Evolutionary conservation across 176 grass and related monocot species (phyloP), one percentile per base, ranked within the genome.

Genomic region (Zoysia pacifica): DNA sequence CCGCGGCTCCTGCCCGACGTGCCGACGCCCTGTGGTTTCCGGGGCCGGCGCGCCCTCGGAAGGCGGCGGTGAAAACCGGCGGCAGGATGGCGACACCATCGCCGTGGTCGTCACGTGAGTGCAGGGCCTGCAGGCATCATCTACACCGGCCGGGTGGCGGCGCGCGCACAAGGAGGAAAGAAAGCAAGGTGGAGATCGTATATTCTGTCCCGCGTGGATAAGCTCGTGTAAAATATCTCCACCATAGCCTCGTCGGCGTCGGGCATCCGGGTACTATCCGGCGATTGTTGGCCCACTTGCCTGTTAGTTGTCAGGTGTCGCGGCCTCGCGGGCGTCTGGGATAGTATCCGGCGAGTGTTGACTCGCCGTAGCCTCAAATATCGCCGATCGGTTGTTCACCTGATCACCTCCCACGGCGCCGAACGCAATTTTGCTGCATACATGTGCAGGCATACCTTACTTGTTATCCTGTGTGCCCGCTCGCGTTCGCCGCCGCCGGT

Each of bases 1-100:
- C 11, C 88, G 88, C 16, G 89, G 85, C 48, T 93, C 93, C 1
- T 97, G 93, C 82, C 93, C 90, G 40, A 93, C 90, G 42, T 97
- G 93, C 82, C 88, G 93, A 7, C 70, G 53, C 4, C 74, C 81
- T 45, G 75, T 89, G 46, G 60, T 91, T 28, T 28, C 28, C 28
- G 28, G 28, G 2, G 79, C 68, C 37, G 58, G 12, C 2, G 1
- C 15, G 38, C 4, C 38, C 3, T 3, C 40, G 1, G 70, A 59
- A 40, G 55, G 6, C 16, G 18, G 2, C 4, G 15, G 55, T 6
- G 79, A 10, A 1, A 78, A 42, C 75, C 62, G 9, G 1, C 69
- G 1, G 16, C 35, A 67, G 9, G 48, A 48, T 15, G 58, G 28
- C 10, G 77, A 76, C 65, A 71, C 48, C 55, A 49, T 89, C 56